Percentiles rank a stretch among this genome's conserved stretches.
phyloP scores from a whole-genome alignment of 805 yeast species.

The Candida boidinii region DNA sequence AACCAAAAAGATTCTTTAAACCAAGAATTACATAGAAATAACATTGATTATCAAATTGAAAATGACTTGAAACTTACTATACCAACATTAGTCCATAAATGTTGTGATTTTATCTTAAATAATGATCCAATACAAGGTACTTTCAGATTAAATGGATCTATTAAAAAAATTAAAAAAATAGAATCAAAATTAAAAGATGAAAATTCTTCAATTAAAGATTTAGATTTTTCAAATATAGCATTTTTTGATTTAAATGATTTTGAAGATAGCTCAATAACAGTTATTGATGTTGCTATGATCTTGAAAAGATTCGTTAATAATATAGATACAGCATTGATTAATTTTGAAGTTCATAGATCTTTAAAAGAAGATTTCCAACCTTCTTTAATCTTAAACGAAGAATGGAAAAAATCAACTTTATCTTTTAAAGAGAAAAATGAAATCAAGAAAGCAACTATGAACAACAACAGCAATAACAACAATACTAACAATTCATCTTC shows the following conservation, averaged over 20 bases:
- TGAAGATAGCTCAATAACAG: conserved; percentile 4
- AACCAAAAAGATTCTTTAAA: too few relatives aligned
- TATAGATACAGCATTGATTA: conserved; percentile 22
- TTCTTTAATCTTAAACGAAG: not conserved
- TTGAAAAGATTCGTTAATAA: conserved; percentile 27
- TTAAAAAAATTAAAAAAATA: conserved; percentile 22
- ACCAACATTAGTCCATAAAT: conserved; percentile 23
- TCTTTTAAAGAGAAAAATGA: too few relatives aligned
- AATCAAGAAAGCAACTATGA: too few relatives aligned
- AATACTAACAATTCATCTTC: too few relatives aligned
- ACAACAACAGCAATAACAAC: too few relatives aligned
- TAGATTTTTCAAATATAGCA: conserved; percentile 5
- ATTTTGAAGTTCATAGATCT: conserved; percentile 12
- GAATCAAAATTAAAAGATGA: conserved; percentile 16
- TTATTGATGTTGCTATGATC: conserved; percentile 28
- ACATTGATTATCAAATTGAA: conserved; percentile 5
- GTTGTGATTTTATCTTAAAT: conserved; percentile 19
- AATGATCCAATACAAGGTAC: conserved; percentile 24
- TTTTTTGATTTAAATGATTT: conserved; percentile 9
- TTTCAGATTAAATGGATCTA: conserved; percentile 28
- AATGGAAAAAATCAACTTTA: not conserved
- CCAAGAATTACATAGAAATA: too few relatives aligned
- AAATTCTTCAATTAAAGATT: not conserved
- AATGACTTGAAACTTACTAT: conserved; percentile 11
- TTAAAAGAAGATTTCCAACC: conserved; percentile 11